A percentile compares a stretch with the other conserved stretches of the same genome.
Evolutionary conservation across 1,284 basidiomycete genomes (phyloP).

Genomic region (Ganoderma sinense): DNA sequence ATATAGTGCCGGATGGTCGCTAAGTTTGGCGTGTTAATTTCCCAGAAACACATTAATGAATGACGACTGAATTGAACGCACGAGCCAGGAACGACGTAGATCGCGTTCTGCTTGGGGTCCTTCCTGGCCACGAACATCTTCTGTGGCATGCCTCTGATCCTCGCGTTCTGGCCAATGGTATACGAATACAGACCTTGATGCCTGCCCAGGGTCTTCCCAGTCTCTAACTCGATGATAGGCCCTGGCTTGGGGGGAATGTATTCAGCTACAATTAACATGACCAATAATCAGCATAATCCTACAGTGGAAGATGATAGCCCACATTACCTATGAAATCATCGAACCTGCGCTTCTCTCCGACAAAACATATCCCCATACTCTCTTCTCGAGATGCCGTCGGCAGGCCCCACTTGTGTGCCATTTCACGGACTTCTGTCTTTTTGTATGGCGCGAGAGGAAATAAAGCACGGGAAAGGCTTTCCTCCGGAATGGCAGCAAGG

Average conservation of each 20-base stretch:
- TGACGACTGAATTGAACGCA: constrained; percentile 46
- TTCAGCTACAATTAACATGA: constrained; percentile 57
- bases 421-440: constrained; percentile 79
- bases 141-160: constrained; percentile 66
- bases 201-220: constrained; percentile 61
- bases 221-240: constrained; percentile 66
- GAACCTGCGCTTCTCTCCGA: constrained; percentile 85
- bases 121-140: constrained; percentile 85
- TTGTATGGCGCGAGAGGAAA: constrained; percentile 80
- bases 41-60: constrained; percentile 3
- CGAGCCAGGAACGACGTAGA: constrained; percentile 82
- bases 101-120: constrained; percentile 62
- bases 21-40: constrained; percentile 34
- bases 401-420: constrained; percentile 75
- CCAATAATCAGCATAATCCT: constrained; percentile 1
- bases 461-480: constrained; percentile 69
- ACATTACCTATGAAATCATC: constrained; percentile 75
- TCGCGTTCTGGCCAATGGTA: constrained; percentile 86
- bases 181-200: constrained; percentile 90
- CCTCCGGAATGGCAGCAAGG: constrained; percentile 80
- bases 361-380: constrained; percentile 98
- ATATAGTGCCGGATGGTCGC: constrained; percentile 73
- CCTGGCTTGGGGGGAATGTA: constrained; percentile 80
- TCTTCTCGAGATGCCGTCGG: constrained; percentile 85
- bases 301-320: constrained; percentile 22